Percentiles rank a stretch among this genome's conserved stretches.
Evolutionary conservation across 2,329 filamentous ascomycete genomes (phyloP).

Genomic region (Alternaria dauci): DNA sequence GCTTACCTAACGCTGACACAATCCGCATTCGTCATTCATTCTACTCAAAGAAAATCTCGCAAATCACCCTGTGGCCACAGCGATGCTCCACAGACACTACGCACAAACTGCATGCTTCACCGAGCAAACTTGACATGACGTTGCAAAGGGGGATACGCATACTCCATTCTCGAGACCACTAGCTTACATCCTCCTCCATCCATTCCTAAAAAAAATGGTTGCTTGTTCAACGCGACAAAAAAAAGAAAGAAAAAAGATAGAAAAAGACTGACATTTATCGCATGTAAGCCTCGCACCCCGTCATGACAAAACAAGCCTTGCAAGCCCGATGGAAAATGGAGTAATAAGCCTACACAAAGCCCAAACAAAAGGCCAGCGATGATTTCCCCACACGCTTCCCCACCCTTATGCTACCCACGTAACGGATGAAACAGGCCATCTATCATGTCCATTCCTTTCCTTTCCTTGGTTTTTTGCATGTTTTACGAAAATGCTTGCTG

Average conservation of each 20-base stretch:
- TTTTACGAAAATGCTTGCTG: conserved; percentile 1
- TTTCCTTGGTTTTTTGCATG: conserved; percentile 5
- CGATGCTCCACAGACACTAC: not conserved
- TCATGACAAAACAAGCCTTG: conserved; percentile 21
- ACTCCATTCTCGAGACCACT: conserved; percentile 23
- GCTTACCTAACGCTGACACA: not conserved
- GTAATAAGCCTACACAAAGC: conserved; percentile 4
- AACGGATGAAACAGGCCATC: conserved; percentile 21
- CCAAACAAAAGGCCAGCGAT: conserved; percentile 10
- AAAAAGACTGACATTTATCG: conserved; percentile 41
- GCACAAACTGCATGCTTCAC: not conserved
- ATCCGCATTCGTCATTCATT: not conserved
- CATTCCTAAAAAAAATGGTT: conserved; percentile 23
- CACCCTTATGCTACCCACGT: conserved; percentile 22
- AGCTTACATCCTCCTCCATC: conserved; percentile 32
- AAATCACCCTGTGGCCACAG: not conserved
- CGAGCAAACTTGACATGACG: not conserved
- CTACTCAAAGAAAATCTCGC: not conserved
- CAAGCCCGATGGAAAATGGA: conserved; percentile 20
- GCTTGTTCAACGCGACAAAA: conserved; percentile 36
- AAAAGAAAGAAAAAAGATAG: conserved; percentile 19
- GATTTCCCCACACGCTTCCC: conserved; percentile 14
- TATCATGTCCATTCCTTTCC: conserved; percentile 33
- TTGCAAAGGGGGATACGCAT: conserved; percentile 21
- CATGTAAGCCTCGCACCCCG: conserved; percentile 21